Percentiles rank a stretch among this genome's conserved stretches.
Conservation (phyloP, 495 filamentous ascomycete species). For the Chlorociboria aeruginascens region DNA sequence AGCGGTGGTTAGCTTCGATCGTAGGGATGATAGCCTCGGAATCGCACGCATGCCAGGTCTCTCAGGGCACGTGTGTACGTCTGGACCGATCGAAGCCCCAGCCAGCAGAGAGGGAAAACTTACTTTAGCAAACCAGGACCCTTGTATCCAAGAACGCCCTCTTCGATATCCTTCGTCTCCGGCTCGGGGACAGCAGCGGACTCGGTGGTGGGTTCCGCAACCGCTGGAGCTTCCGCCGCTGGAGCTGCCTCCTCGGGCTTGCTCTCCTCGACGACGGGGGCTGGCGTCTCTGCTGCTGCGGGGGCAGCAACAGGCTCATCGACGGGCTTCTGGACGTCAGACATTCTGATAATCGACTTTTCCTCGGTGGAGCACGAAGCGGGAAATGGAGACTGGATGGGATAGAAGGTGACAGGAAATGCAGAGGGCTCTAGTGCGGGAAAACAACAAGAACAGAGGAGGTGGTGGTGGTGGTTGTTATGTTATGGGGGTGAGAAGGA, state of each 20-base stretch:
- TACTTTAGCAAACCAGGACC: slow-evolving; percentile 85
- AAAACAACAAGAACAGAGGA: neutral
- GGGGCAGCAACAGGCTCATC: slow-evolving; percentile 30
- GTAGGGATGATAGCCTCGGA: neutral
- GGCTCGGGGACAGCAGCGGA: slow-evolving; percentile 25
- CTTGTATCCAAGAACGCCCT: slow-evolving; percentile 79
- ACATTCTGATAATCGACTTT: slow-evolving; percentile 13
- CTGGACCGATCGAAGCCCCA: too few relatives aligned
- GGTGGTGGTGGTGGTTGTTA: neutral
- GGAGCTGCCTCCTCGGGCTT: slow-evolving; percentile 33
- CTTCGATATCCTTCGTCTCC: slow-evolving; percentile 29
- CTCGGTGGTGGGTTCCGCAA: slow-evolving; percentile 31
- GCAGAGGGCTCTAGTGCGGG: neutral
- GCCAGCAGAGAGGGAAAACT: slow-evolving; percentile 21
- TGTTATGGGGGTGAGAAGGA: neutral
- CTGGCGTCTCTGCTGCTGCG: slow-evolving; percentile 31
- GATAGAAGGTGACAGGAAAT: neutral
- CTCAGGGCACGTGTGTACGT: too few relatives aligned
- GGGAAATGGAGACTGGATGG: neutral
- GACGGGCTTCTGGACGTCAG: slow-evolving; percentile 19
- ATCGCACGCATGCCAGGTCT: too few relatives aligned
- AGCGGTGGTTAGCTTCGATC: neutral
- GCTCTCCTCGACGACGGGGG: slow-evolving; percentile 8
- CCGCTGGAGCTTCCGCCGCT: slow-evolving; percentile 17
- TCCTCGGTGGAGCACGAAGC: too few relatives aligned